phyloP scores from a whole-genome alignment of 306 rosid genomes.

The Fragaria ananassa region DNA sequence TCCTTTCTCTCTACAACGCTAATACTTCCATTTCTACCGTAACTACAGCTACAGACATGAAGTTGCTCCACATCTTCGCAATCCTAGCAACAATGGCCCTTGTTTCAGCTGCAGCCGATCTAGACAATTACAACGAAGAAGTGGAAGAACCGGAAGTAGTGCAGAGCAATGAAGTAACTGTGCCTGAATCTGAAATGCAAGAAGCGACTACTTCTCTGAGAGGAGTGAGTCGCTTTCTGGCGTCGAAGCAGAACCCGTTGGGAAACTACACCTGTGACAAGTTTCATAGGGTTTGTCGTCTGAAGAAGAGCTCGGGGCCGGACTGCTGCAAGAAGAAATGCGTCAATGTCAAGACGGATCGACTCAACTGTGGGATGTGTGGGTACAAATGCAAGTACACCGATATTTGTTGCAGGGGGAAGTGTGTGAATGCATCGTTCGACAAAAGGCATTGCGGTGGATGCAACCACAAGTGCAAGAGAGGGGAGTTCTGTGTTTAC shows the following conservation, averaged over 20 bases:
- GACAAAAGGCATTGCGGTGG: constrained; percentile 44
- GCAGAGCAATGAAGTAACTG: no score
- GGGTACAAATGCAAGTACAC: constrained; percentile 38
- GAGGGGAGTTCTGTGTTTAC: constrained; percentile 40
- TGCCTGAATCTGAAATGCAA: neutral
- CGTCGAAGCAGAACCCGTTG: neutral
- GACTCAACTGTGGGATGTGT: constrained; percentile 46
- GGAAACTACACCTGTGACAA: constrained; percentile 27
- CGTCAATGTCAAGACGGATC: constrained; percentile 32
- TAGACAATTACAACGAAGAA: no score
- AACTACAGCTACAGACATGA: no score
- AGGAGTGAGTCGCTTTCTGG: constrained; percentile 25
- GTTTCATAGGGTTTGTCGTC: constrained; percentile 39
- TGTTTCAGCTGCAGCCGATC: no score
- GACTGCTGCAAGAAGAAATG: constrained; percentile 49
- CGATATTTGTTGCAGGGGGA: constrained; percentile 43
- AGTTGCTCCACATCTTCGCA: no score
- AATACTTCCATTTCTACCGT: no score
- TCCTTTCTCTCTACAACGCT: no score
- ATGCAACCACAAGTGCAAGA: constrained; percentile 43
- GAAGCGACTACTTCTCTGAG: neutral
- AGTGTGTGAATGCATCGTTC: constrained; percentile 38
- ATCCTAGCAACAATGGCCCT: no score
- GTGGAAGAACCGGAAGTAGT: no score
- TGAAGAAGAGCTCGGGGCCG: constrained; percentile 27